Base-by-base conservation (phyloP, 495 filamentous ascomycete genomes). In the Aspergillus cristatus region DNA sequence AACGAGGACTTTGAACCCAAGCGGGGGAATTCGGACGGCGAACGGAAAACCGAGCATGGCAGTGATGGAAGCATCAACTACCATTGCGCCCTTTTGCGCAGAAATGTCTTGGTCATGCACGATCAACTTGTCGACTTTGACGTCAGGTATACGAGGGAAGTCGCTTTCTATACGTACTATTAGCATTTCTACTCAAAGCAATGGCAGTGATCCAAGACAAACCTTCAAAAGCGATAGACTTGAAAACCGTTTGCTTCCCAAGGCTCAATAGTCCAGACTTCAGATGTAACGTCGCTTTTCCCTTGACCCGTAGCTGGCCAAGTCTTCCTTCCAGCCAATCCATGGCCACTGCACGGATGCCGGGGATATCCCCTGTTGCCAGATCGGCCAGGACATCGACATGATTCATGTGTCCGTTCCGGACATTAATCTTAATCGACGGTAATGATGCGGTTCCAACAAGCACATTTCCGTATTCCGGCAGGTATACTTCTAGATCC, bases 321-420 rank as follows among this genome's bases (percentile, higher is more conserved):
- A 98, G 56, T 36, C 70, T 76, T 22, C 90, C 89, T 14, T 84
- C 75, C 37, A 98, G 48, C 79, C 86, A 98, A 54, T 94, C 85
- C 45, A 86, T 79, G 13, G 86, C 86, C 40, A 97, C 72, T n/a
- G 68, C 68, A 31, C 83, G 78, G 35, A 95, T 74, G 7, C 78
- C 81, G 41, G 83, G 78, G n/a, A 85, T 62, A 46, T 87, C 78
- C 22, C 84, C 86, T 13, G 86, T 79, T 16, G 70, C 57, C 35
- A 95, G 56, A 42, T 91, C 79, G 20, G 78, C 72, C 38, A 90
- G 55, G 42, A 96, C 79, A 45, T 95, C 84, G 24, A 96, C 62
- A 36, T 70, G 59, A 14, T 84, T 96, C 17, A 66, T 74, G 47
- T 82, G 73, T 16, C 86, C 82, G 55, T 91, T 84, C 37, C 78